Base-by-base conservation (phyloP, 2,329 filamentous ascomycete species). In the Pseudogymnoascus sp. region DNA sequence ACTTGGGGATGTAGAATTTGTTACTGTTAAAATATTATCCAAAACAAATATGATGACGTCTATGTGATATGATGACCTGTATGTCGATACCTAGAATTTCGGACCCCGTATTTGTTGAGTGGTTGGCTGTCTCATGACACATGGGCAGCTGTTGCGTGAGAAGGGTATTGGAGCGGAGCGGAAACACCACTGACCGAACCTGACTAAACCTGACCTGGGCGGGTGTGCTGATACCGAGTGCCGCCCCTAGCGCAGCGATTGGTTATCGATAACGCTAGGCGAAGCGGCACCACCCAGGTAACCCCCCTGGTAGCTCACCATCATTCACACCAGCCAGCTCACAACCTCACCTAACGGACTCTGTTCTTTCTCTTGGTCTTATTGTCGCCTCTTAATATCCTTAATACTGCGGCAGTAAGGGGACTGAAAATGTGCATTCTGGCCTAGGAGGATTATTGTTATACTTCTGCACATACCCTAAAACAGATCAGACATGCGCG, bases 261-360 rank as follows among this genome's bases (percentile, higher is more conserved):
- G 49, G 49, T 56, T 56, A 56, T 56, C 49, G 49, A 56, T 56
- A 56, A 56, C 49, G 49, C 49, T 56, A 56, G 38, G 28, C 49
- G 49, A 56, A 56, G 49, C 28, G 49, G 49, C 49, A 56, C 49
- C 49, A 56, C 8, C 49, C 49, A 56, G 49, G 49, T 56, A 56
- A 34, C 49, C 49, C 49, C 49, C 49, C 25, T 31, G 46, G 49
- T 36, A 56, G 49, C 49, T 56, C 28, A 34, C 49, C 49, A 56
- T 56, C 49, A 56, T 56, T 56, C 49, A 56, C 49, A 21, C 49
- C 49, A 34, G n/a, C 28, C 28, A 56, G 28, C 49, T 34, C 49
- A 56, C 49, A 34, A 56, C 49, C 49, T 56, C 49, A 56, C 49
- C 49, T 56, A 56, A 56, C 49, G 49, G 28, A 8, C 6, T 56